A percentile compares a stretch with the other conserved stretches of the same genome.
phyloP scores from a whole-genome alignment of 2,329 filamentous ascomycete genomes.

The Colletotrichum siamense region DNA sequence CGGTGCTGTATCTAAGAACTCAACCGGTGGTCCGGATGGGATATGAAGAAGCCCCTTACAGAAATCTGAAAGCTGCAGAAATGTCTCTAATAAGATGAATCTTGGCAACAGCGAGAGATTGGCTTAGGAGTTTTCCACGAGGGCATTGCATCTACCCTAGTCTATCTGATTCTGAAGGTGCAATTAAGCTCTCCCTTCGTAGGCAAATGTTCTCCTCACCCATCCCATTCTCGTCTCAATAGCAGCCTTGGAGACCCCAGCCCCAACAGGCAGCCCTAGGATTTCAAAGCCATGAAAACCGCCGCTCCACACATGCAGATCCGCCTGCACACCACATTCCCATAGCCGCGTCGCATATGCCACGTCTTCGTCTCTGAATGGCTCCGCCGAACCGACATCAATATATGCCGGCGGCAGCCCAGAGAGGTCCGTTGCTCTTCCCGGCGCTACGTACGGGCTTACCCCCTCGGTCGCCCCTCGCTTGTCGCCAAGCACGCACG shows the following conservation, averaged over 20 bases:
- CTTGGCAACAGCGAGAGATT: background rate
- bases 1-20: background rate
- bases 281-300: slow-evolving; percentile 44
- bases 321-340: slow-evolving; percentile 43
- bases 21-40: slow-evolving; percentile 7
- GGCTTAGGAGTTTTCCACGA: background rate
- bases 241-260: slow-evolving; percentile 1
- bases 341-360: slow-evolving; percentile 38
- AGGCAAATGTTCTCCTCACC: background rate
- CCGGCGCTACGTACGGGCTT: slow-evolving; percentile 39
- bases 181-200: background rate
- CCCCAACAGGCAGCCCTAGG: background rate
- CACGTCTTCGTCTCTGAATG: slow-evolving; percentile 42
- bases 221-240: slow-evolving; percentile 17
- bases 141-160: background rate
- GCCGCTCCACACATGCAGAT: slow-evolving; percentile 49
- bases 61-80: background rate
- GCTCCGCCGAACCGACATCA: slow-evolving; percentile 38
- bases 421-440: slow-evolving; percentile 36
- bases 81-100: background rate
- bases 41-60: background rate
- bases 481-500: slow-evolving; percentile 40
- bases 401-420: slow-evolving; percentile 49
- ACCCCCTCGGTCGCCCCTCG: slow-evolving; percentile 35
- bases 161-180: background rate